Base-by-base conservation (phyloP, 2,329 filamentous ascomycete species). In the Penicillium freii region DNA sequence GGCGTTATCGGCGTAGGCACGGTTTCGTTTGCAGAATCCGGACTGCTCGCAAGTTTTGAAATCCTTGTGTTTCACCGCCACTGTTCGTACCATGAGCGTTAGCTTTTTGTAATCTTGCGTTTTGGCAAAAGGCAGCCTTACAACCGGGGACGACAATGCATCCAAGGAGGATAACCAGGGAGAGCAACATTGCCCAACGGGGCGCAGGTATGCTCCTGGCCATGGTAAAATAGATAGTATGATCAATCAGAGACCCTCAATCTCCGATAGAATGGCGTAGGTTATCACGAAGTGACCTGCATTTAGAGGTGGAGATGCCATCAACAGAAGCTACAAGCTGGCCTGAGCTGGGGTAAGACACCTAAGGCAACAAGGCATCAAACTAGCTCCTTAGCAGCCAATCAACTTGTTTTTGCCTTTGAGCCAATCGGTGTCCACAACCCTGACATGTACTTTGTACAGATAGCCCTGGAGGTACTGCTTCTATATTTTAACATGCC, bases 1-100 rank as follows among this genome's bases (percentile, higher is more conserved):
- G 61, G 87, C 91, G 62, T 84, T 80, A 76, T 97, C 92, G 72
- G 94, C 94, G 72, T 90, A 92, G 39, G 85, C 89, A 73, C 94
- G 87, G 78, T 97, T 97, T 64, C 94, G 90, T 73, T 92, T 94
- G 79, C 94, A 99, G 80, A 99, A 99, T 69, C 94, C 94, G 5
- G 93, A 94, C 73, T 99, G 93, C 65, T 89, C 80, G 79, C 94
- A 99, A 68, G 89, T 96, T 73, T 97, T 99, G 83, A 97, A 99
- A 75, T 96, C 92, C 69, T 96, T 87, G 72, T 96, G 89, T 79
- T 99, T 99, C 51, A 99, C 94, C 68, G 85, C 82, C 63, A 84
- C 92, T 96, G 65, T 31, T 58, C 56, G 23, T 10, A 53, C 54
- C 38, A 62, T 39, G 29, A 19, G 39, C 19, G 19, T 65, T 51